Evolutionary conservation across 2,329 filamentous ascomycete species (phyloP).

Genomic region (Colletotrichum kahawae): DNA sequence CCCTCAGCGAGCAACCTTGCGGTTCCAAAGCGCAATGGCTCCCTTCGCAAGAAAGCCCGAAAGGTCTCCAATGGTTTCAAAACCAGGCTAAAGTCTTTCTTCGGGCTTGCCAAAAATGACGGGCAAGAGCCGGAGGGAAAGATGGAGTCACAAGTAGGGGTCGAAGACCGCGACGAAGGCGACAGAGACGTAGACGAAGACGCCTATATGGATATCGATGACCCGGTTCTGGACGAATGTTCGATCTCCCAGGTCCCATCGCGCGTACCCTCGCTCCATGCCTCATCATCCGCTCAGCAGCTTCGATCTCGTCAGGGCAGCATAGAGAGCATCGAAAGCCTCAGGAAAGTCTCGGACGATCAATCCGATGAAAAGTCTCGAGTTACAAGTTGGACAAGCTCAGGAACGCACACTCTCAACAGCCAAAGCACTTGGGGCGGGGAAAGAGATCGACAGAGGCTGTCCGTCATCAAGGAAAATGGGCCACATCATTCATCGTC

Average conservation of each 20-base stretch:
- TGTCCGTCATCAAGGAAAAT: conserved; percentile 70
- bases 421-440: conserved; percentile 39
- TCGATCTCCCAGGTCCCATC: conserved; percentile 55
- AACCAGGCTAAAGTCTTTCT: conserved; percentile 64
- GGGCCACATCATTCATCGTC: conserved; percentile 48
- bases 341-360: conserved; percentile 48
- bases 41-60: conserved; percentile 57
- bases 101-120: conserved; percentile 47
- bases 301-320: conserved; percentile 60
- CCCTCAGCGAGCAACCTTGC: conserved; percentile 4
- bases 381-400: conserved; percentile 76
- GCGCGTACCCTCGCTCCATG: conserved; percentile 55
- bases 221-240: conserved; percentile 42
- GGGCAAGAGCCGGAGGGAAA: conserved; percentile 30
- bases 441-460: conserved; percentile 58
- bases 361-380: conserved; percentile 61
- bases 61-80: conserved; percentile 68
- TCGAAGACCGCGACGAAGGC: neutral
- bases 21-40: neutral
- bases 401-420: conserved; percentile 60
- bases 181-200: conserved; percentile 32
- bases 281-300: conserved; percentile 48
- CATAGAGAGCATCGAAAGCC: conserved; percentile 52
- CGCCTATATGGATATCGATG: conserved; percentile 36
- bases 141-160: neutral